These are phyloP conservation scores for Thalassiosira mediterranea DNA, from an alignment of 352 stramenopile genomes.

Conservation along the genomic window DNA sequence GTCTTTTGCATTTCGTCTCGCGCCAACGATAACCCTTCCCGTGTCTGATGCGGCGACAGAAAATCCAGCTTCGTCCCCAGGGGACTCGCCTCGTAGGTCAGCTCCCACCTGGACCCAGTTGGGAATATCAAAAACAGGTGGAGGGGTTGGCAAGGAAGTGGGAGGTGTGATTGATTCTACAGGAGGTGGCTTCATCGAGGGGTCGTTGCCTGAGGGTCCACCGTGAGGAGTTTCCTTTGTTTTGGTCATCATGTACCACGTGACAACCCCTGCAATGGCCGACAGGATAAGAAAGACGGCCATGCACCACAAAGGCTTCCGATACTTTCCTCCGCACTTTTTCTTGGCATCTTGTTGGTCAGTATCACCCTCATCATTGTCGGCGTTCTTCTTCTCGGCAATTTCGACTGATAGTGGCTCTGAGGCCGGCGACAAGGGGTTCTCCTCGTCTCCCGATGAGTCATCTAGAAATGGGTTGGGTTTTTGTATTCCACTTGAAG, in stretches of 20 bases:
- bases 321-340: slow-evolving; percentile 8
- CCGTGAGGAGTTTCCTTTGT: slow-evolving; percentile 11
- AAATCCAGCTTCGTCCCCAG: slow-evolving; percentile 58
- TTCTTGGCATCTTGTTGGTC: not conserved
- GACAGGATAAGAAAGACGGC: slow-evolving; percentile 8
- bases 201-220: not conserved
- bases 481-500: too few relatives aligned
- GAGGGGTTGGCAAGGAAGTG: slow-evolving; percentile 23
- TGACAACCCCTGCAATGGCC: slow-evolving; percentile 9
- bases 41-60: slow-evolving; percentile 48
- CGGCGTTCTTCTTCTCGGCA: slow-evolving; percentile 1
- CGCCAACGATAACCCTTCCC: slow-evolving; percentile 45
- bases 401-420: slow-evolving; percentile 24
- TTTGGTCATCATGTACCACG: not conserved
- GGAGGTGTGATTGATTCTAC: not conserved
- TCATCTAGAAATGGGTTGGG: slow-evolving; percentile 29
- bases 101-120: slow-evolving; percentile 47
- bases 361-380: not conserved
- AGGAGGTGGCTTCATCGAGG: not conserved
- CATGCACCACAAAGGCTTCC: slow-evolving; percentile 25
- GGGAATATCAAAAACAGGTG: slow-evolving; percentile 10
- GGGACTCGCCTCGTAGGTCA: slow-evolving; percentile 40
- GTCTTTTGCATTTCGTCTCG: slow-evolving; percentile 45
- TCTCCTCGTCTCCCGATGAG: slow-evolving; percentile 15
- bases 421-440: not conserved